Percentiles rank a stretch among this genome's conserved stretches.
Conservation (phyloP, 2,329 filamentous ascomycete species). For the Tolypocladium guangdongense region DNA sequence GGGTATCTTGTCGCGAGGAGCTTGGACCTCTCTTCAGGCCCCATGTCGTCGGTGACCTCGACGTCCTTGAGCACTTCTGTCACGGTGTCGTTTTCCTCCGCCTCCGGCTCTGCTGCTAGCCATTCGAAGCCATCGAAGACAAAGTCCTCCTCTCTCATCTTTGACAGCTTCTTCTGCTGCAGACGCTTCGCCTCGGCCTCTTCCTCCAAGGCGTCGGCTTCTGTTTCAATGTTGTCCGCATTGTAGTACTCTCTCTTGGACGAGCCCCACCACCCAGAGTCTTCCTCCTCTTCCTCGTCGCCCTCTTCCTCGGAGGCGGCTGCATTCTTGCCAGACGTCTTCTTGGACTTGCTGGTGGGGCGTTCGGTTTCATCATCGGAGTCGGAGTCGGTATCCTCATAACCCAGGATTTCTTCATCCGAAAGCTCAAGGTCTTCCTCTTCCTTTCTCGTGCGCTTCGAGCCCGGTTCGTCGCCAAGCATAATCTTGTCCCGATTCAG, state of each 20-base stretch:
- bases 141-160: conserved; percentile 87
- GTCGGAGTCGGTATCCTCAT: conserved; percentile 29
- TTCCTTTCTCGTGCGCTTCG: conserved; percentile 64
- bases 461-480: conserved; percentile 68
- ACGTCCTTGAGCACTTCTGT: conserved; percentile 80
- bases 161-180: conserved; percentile 81
- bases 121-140: conserved; percentile 86
- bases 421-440: conserved; percentile 58
- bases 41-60: conserved; percentile 72
- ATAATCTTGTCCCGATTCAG: conserved; percentile 76
- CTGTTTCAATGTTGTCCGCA: conserved; percentile 60
- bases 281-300: conserved; percentile 43
- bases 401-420: conserved; percentile 49
- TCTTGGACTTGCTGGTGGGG: conserved; percentile 3
- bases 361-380: neutral
- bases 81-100: conserved; percentile 48
- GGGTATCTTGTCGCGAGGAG: conserved; percentile 76
- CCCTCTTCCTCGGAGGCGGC: conserved; percentile 31
- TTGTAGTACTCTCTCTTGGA: conserved; percentile 89
- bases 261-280: conserved; percentile 71
- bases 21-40: conserved; percentile 59
- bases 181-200: conserved; percentile 80
- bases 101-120: conserved; percentile 47
- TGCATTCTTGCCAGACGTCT: conserved; percentile 20
- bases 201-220: conserved; percentile 70